These are phyloP conservation scores for Dalbergia cultrata DNA, from an alignment of 306 rosid species.

Conservation along the genomic window DNA sequence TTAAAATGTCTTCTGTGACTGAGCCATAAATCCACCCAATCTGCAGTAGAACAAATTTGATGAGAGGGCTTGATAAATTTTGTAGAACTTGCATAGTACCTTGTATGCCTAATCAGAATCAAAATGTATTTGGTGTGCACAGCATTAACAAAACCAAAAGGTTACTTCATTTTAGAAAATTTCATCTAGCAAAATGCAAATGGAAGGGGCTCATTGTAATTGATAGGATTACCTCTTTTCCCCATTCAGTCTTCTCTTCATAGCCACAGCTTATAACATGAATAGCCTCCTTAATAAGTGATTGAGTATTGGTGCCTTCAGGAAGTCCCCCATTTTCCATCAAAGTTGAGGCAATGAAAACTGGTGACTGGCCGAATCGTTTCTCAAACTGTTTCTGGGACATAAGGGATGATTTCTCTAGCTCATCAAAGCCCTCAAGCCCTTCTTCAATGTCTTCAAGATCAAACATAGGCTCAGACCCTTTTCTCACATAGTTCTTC, in stretches of 20 bases:
- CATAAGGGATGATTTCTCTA: conserved; percentile 98
- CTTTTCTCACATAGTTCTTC: conserved; percentile 68
- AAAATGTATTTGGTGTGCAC: not conserved
- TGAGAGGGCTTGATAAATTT: not conserved
- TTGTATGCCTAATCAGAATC: not conserved
- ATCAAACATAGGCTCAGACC: conserved; percentile 76
- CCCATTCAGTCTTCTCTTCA: conserved; percentile 84
- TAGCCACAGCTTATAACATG: conserved; percentile 80
- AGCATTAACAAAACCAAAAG: not conserved
- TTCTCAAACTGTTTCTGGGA: conserved; percentile 91
- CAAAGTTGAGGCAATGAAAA: conserved; percentile 75
- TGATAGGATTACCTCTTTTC: conserved; percentile 50
- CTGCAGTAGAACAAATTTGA: conserved; percentile 11
- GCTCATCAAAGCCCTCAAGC: conserved; percentile 94
- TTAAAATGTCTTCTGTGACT: conserved; percentile 37
- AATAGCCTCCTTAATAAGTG: conserved; percentile 75
- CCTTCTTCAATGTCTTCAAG: conserved; percentile 99
- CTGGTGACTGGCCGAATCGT: conserved; percentile 73
- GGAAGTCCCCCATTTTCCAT: conserved; percentile 78
- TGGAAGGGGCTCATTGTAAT: not conserved
- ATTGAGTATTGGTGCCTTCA: conserved; percentile 60
- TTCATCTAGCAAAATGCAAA: not conserved
- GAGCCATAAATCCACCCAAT: conserved; percentile 46
- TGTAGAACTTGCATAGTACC: not conserved
- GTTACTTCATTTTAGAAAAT: not conserved